phyloP scores from a whole-genome alignment of 176 grass and related monocot genomes.

The Oropetium thomaeum region DNA sequence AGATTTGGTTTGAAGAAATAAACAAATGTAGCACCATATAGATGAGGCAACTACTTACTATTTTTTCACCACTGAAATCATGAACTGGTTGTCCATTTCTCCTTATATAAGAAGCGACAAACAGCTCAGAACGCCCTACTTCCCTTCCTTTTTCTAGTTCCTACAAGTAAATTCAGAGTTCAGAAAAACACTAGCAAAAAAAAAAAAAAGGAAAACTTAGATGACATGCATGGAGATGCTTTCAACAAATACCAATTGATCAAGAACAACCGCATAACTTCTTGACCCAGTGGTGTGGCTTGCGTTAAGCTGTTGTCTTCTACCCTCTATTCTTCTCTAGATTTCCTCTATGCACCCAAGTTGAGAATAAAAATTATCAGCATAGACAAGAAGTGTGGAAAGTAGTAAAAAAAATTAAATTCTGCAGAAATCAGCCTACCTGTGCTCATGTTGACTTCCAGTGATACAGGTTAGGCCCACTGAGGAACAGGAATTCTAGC shows the following conservation, averaged over 20 bases:
- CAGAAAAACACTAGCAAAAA: no score
- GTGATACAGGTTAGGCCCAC: not conserved
- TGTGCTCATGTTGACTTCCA: not conserved
- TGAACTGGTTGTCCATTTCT: not conserved
- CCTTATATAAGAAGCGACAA: not conserved
- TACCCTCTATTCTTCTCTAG: not conserved
- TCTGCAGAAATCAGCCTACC: no score
- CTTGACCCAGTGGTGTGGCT: not conserved
- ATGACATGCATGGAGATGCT: not conserved
- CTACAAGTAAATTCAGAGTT: no score
- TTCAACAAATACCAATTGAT: not conserved
- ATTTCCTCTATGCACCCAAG: not conserved
- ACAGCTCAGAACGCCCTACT: not conserved
- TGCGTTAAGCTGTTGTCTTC: not conserved
- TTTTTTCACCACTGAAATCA: not conserved
- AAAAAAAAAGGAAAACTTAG: no score
- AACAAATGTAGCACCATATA: no score
- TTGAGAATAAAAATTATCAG: not conserved
- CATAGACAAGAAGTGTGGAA: not conserved
- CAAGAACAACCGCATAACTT: not conserved
- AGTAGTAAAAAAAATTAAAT: no score
- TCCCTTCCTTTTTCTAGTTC: not conserved
- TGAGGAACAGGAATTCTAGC: not conserved
- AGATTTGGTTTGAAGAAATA: no score
- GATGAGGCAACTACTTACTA: no score